These are phyloP conservation scores for Bruguiera hainesii DNA, from an alignment of 441 rosid genomes.

Conservation along the genomic window DNA sequence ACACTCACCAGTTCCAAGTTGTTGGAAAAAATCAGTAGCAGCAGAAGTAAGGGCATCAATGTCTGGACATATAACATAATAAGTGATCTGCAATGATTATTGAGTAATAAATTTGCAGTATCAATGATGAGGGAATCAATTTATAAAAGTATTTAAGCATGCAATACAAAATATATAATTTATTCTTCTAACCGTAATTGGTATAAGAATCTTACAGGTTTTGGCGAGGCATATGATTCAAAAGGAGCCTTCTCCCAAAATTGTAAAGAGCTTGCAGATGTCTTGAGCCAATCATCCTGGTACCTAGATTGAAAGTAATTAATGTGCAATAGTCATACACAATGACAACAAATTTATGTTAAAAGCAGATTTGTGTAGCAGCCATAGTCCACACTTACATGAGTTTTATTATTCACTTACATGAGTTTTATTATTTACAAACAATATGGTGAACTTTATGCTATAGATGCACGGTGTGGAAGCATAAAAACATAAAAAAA, in stretches of 20 bases:
- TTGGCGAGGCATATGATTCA: conserved; percentile 90
- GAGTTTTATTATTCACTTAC: neutral
- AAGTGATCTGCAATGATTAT: conserved; percentile 64
- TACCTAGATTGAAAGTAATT: conserved; percentile 52
- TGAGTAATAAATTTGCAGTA: conserved; percentile 24
- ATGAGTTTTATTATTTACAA: neutral
- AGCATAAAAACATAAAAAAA: neutral
- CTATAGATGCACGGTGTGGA: neutral
- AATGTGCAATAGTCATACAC: conserved; percentile 8
- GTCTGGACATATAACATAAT: conserved; percentile 92
- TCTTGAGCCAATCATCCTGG: conserved; percentile 99
- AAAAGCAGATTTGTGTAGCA: neutral
- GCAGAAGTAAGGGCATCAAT: conserved; percentile 94
- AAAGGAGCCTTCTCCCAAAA: conserved; percentile 99
- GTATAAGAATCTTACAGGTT: conserved; percentile 58
- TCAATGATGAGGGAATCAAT: conserved; percentile 9
- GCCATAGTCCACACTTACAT: neutral
- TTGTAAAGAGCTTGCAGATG: conserved; percentile 81
- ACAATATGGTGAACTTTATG: neutral
- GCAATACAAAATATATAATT: conserved; percentile 1
- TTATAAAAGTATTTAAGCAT: conserved; percentile 11
- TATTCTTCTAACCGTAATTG: neutral
- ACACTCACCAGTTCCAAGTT: conserved; percentile 93
- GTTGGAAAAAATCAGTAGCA: conserved; percentile 96
- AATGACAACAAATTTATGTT: neutral